phyloP scores from a whole-genome alignment of 2,329 filamentous ascomycete species.

The Aspergillus pseudoterreus region DNA sequence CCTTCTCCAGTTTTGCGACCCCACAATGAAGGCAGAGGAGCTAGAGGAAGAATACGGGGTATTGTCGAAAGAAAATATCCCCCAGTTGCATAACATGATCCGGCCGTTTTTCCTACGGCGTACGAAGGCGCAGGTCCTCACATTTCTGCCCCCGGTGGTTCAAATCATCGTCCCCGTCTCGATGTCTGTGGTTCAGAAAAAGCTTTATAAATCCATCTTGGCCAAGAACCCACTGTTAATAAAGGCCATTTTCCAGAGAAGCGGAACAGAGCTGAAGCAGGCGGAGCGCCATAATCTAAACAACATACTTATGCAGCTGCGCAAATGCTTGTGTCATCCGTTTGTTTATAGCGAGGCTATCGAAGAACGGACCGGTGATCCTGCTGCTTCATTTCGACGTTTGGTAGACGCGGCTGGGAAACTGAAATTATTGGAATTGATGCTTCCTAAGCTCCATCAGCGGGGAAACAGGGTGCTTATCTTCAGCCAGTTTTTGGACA shows the following conservation, averaged over 20 bases:
- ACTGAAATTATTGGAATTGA: constrained; percentile 74
- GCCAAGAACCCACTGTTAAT: constrained; percentile 83
- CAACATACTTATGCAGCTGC: constrained; percentile 92
- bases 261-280: constrained; percentile 56
- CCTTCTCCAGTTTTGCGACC: constrained; percentile 88
- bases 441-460: constrained; percentile 82
- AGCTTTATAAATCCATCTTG: constrained; percentile 89
- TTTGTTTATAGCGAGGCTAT: constrained; percentile 90
- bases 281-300: constrained; percentile 76
- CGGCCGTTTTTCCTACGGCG: constrained; percentile 68
- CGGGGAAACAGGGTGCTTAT: constrained; percentile 87
- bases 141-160: constrained; percentile 86
- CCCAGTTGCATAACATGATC: constrained; percentile 77
- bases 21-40: constrained; percentile 62
- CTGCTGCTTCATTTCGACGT: constrained; percentile 66
- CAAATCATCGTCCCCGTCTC: constrained; percentile 96
- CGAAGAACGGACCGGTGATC: constrained; percentile 70
- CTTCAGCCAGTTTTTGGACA: constrained; percentile 89
- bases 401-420: constrained; percentile 90
- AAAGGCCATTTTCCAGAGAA: constrained; percentile 71
- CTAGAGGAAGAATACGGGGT: constrained; percentile 73
- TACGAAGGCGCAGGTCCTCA: constrained; percentile 86
- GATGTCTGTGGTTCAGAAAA: constrained; percentile 91
- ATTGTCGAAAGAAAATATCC: constrained; percentile 79
- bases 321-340: constrained; percentile 92